Conservation (phyloP, 2,329 filamentous ascomycete species). For the Dendryphion nanum region DNA sequence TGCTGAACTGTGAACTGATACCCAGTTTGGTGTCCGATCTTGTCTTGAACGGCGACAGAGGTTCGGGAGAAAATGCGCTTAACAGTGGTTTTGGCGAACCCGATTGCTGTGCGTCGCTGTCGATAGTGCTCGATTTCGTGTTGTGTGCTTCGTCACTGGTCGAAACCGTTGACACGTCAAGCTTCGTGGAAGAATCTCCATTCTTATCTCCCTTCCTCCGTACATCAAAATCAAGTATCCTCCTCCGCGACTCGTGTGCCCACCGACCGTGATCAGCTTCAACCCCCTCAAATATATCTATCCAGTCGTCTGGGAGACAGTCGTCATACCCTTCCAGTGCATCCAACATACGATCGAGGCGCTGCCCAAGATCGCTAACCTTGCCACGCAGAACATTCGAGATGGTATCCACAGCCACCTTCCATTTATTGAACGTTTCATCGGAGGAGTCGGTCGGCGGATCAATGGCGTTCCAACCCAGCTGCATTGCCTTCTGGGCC, state of each 20-base stretch:
- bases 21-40: no score
- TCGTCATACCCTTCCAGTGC: slow-evolving; percentile 80
- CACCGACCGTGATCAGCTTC: slow-evolving; percentile 79
- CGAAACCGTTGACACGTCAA: no score
- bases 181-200: no score
- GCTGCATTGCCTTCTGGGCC: slow-evolving; percentile 62
- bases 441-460: slow-evolving; percentile 33
- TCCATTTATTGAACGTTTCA: slow-evolving; percentile 30
- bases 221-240: slow-evolving; percentile 65
- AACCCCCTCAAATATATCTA: slow-evolving; percentile 78
- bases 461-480: slow-evolving; percentile 65
- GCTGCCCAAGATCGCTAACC: slow-evolving; percentile 66
- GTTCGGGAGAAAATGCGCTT: no score
- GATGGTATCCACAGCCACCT: slow-evolving; percentile 50
- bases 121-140: no score
- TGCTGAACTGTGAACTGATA: no score
- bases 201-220: slow-evolving; percentile 20
- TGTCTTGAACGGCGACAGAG: no score
- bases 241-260: slow-evolving; percentile 74
- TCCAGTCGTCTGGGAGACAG: slow-evolving; percentile 80
- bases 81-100: no score
- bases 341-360: slow-evolving; percentile 84
- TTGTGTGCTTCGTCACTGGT: no score
- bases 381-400: slow-evolving; percentile 65
- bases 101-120: no score